phyloP scores from a whole-genome alignment of 169 alveolate genomes.

The Plasmodium gonderi region DNA sequence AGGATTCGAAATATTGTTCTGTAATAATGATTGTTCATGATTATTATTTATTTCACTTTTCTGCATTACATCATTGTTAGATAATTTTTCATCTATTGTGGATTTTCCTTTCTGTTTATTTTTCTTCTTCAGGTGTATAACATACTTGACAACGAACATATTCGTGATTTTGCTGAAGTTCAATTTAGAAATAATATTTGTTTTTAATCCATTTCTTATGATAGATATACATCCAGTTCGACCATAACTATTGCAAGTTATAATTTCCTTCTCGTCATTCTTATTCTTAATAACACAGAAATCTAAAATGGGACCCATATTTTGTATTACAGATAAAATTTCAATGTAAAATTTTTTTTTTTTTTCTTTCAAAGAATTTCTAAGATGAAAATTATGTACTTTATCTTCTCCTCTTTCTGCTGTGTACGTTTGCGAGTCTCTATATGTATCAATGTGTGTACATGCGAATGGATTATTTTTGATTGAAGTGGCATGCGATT shows the following conservation, averaged over 20 bases:
- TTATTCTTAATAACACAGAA: conserved; percentile 51
- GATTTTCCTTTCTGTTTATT: background rate
- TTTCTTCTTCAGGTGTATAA: conserved; percentile 33
- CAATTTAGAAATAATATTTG: conserved; percentile 28
- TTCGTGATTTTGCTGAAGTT: conserved; percentile 23
- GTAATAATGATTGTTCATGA: background rate
- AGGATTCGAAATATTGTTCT: background rate
- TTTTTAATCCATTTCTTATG: conserved; percentile 54
- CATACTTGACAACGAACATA: conserved; percentile 59
- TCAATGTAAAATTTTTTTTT: conserved; percentile 61
- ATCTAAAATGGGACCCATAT: conserved; percentile 73
- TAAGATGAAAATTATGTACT: too few relatives aligned
- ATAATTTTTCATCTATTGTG: background rate
- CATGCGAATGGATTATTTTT: too few relatives aligned
- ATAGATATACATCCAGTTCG: conserved; percentile 70
- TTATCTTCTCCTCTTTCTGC: background rate
- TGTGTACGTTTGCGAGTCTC: too few relatives aligned
- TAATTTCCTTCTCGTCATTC: conserved; percentile 38
- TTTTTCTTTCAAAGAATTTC: background rate
- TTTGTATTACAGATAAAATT: conserved; percentile 50
- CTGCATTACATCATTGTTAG: background rate
- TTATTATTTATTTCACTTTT: background rate
- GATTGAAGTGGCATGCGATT: too few relatives aligned
- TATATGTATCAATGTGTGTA: too few relatives aligned
- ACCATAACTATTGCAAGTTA: conserved; percentile 74